A percentile compares a stretch with the other conserved stretches of the same genome.
Conservation (phyloP, 306 rosid genomes). For the Prinsepia uniflora region DNA sequence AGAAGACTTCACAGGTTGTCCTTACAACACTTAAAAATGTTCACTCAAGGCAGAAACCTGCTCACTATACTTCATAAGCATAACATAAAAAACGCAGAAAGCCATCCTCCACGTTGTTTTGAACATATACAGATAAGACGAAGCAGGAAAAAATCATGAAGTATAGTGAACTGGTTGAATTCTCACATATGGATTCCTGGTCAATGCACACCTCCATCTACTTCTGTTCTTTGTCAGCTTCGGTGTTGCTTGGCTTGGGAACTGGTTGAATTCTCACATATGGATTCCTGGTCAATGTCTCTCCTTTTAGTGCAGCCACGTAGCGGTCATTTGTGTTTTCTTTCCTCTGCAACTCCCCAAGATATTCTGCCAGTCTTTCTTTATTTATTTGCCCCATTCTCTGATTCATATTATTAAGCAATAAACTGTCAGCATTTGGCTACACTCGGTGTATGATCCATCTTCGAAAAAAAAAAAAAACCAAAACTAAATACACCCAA, state of each 20-base stretch:
- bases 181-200: no score
- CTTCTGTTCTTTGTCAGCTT: constrained; percentile 34
- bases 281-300: constrained; percentile 79
- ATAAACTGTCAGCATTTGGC: neutral
- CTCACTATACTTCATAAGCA: neutral
- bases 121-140: neutral
- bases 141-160: neutral
- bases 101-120: neutral
- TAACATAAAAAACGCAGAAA: neutral
- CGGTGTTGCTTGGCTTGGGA: constrained; percentile 35
- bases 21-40: neutral
- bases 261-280: constrained; percentile 82
- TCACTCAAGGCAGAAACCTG: neutral
- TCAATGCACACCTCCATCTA: constrained; percentile 21
- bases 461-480: neutral
- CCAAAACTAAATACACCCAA: neutral
- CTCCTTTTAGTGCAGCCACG: constrained; percentile 79
- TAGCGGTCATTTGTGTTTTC: constrained; percentile 90
- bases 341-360: constrained; percentile 79
- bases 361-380: constrained; percentile 76
- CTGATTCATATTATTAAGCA: constrained; percentile 32
- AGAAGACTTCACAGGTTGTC: neutral
- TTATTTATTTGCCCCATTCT: constrained; percentile 81
- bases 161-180: no score
- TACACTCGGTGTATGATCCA: neutral